Evolutionary conservation across 345 rosid genomes (phyloP), one percentile per base, ranked within the genome.

Genomic region (Trapa incisa): DNA sequence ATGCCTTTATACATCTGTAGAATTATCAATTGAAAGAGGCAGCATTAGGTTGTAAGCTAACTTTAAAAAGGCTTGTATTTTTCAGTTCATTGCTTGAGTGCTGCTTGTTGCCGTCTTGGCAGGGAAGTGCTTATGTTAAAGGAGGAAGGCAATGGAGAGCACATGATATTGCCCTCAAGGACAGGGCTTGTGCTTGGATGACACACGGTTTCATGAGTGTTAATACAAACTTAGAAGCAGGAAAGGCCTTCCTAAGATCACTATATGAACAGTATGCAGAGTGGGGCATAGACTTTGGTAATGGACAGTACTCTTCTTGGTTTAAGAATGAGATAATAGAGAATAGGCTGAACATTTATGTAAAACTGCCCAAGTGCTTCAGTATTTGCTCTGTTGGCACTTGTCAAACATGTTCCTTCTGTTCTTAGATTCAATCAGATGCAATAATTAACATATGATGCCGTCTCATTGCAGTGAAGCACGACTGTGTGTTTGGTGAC

Each of bases 271-370:
- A 85, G 72, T 92, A 89, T 73, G 92, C 92, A 0, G 91, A 84
- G 57, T 92, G 98, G 98, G 98, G 97, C 4, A 87, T 92, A 33
- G 98, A 92, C 85, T 89, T 92, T 70, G 87, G 97, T 92, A 82
- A 89, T 64, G 17, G 66, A 41, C 4, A 42, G 67, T 42, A 57
- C 13, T 16, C 56, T 10, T 50, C 22, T 17, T 7, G 14, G 6
- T 50, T 1, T 4, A 54, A n/a, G 60, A 22, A 54, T 2, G 60
- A 54, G 60, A 54, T 54, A 54, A 22, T 2, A 41, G 1, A 41
- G 43, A 3, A 41, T 54, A n/a, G 22, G 16, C 22, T 50, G 12
- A 54, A n/a, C 22, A 22, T 54, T 54, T 54, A 7, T n/a, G 60
- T 54, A 35, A 54, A 17, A n/a, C 35, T n/a, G 35, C 22, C 17